Evolutionary conservation across 2,329 filamentous ascomycete species (phyloP).

Genomic region (Ophiostoma ulmi): DNA sequence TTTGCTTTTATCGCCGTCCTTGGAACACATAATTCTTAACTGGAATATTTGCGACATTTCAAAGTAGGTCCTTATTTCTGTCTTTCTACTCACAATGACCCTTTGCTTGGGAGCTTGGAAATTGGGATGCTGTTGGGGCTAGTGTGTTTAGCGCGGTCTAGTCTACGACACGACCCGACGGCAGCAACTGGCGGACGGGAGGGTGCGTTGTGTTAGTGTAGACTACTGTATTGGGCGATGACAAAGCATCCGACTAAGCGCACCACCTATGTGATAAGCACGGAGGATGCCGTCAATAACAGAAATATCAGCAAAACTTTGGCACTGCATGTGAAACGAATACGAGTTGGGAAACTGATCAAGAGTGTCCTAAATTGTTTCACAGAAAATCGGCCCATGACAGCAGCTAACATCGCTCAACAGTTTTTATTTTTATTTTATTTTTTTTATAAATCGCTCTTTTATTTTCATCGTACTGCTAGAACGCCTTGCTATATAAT

Average conservation of each 20-base stretch:
- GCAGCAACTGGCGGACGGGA: slow-evolving; percentile 26
- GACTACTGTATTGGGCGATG: slow-evolving; percentile 13
- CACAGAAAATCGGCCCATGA: no score
- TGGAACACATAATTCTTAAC: background rate
- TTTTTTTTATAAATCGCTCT: no score
- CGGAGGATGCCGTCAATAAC: background rate
- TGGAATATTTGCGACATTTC: background rate
- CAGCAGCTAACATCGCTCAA: no score
- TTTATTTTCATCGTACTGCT: no score
- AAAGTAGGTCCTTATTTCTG: background rate
- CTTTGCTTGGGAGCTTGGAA: background rate
- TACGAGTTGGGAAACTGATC: background rate
- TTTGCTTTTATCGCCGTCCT: background rate
- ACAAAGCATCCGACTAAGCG: slow-evolving; percentile 2
- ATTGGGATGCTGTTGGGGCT: slow-evolving; percentile 20
- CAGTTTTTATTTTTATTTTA: no score
- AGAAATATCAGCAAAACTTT: background rate
- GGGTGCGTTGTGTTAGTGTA: slow-evolving; percentile 25
- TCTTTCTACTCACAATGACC: background rate
- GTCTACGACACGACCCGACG: slow-evolving; percentile 26
- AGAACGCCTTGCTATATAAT: background rate
- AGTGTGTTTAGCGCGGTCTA: slow-evolving; percentile 22
- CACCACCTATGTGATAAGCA: background rate
- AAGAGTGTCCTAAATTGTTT: no score
- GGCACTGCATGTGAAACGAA: background rate